Evolutionary conservation across 202 grass and related monocot species (phyloP).

Genomic region (Carex sylvatica): DNA sequence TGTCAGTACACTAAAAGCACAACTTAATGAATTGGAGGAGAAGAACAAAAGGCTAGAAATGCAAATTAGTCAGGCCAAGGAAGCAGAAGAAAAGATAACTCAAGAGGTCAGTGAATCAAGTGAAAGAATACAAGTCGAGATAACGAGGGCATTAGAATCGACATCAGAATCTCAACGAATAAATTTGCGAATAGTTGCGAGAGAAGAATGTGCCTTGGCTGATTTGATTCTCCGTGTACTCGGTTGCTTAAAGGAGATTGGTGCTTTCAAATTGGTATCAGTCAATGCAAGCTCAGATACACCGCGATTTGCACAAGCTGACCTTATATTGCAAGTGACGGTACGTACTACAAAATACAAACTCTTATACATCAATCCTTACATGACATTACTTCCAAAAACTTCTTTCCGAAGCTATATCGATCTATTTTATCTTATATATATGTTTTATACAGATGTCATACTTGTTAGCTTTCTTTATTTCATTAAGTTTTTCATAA

Average conservation of each 20-base stretch:
- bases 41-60: constrained; percentile 60
- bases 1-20: constrained; percentile 46
- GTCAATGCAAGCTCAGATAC: constrained; percentile 37
- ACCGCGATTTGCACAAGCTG: constrained; percentile 19
- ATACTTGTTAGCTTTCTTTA: neutral
- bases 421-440: neutral
- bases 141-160: constrained; percentile 36
- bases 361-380: neutral
- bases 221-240: constrained; percentile 43
- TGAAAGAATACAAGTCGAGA: constrained; percentile 40
- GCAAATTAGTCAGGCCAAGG: constrained; percentile 20
- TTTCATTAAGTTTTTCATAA: neutral
- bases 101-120: constrained; percentile 20
- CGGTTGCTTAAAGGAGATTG: constrained; percentile 35
- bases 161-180: constrained; percentile 30
- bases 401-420: neutral
- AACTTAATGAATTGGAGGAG: constrained; percentile 43
- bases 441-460: neutral
- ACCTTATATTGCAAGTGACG: constrained; percentile 37
- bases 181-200: constrained; percentile 36
- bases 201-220: constrained; percentile 40
- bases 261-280: constrained; percentile 37
- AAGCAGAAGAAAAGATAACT: constrained; percentile 6
- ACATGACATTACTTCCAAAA: neutral
- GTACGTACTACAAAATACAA: constrained; percentile 26